These are phyloP conservation scores for Coemansia sp. DNA, from an alignment of 192 early-diverging fungal genomes.

Conservation along the genomic window DNA sequence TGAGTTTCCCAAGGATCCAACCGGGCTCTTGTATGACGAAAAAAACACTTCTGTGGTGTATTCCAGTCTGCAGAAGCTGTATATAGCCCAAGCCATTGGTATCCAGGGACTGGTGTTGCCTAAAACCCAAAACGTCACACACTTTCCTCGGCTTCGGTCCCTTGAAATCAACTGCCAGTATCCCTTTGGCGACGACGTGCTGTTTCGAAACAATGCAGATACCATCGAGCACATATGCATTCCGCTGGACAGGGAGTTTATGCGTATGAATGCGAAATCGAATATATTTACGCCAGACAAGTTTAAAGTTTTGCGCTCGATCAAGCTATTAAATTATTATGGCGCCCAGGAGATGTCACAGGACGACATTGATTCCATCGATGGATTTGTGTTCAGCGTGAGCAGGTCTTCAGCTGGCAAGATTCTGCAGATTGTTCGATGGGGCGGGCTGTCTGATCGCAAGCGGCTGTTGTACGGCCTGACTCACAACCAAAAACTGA, in stretches of 20 bases:
- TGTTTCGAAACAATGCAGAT: not conserved
- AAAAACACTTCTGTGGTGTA: not conserved
- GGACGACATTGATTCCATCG: not conserved
- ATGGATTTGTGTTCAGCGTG: not conserved
- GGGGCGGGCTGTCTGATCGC: not conserved
- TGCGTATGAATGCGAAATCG: not conserved
- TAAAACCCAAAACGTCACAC: not conserved
- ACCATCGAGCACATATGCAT: constrained; percentile 5
- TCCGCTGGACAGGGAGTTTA: not conserved
- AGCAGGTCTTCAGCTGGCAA: not conserved
- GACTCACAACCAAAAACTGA: constrained; percentile 1
- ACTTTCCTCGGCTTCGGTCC: constrained; percentile 5
- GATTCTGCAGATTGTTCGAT: not conserved
- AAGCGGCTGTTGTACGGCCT: not conserved
- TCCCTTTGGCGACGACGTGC: constrained; percentile 7
- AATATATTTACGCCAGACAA: not conserved
- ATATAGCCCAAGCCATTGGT: not conserved
- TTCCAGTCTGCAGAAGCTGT: not conserved
- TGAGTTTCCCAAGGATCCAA: constrained; percentile 3
- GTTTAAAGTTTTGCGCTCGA: not conserved
- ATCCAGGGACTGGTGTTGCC: not conserved
- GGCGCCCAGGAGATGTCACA: constrained; percentile 5
- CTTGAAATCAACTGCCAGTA: constrained; percentile 3
- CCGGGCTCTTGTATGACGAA: not conserved
- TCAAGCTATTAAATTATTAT: not conserved